Conservation (phyloP, 148 eudicot genomes). For the Spergularia marina region DNA sequence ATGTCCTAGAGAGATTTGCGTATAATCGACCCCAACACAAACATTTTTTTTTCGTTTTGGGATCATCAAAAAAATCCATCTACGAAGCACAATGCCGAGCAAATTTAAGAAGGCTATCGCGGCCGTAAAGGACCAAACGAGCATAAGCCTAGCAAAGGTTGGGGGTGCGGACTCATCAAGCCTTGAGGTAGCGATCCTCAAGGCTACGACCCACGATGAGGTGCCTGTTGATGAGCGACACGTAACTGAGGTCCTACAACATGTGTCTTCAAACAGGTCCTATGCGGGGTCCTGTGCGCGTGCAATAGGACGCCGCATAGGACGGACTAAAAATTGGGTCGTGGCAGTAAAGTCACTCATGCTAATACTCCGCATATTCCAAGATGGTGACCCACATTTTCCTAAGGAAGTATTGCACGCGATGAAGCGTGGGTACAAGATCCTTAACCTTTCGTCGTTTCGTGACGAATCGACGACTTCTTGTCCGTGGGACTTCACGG, state of each 20-base stretch:
- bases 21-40: background rate
- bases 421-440: constrained; percentile 76
- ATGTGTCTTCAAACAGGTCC: constrained; percentile 51
- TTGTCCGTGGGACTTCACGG: constrained; percentile 84
- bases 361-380: constrained; percentile 71
- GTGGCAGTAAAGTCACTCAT: constrained; percentile 74
- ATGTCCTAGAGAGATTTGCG: background rate
- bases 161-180: constrained; percentile 39
- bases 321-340: constrained; percentile 75
- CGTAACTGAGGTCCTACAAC: constrained; percentile 38
- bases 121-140: constrained; percentile 84
- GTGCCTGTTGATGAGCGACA: constrained; percentile 54
- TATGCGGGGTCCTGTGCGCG: constrained; percentile 70
- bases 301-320: constrained; percentile 73
- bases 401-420: constrained; percentile 83
- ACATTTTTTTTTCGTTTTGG: background rate
- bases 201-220: constrained; percentile 76
- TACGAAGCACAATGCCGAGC: constrained; percentile 50
- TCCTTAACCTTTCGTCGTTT: constrained; percentile 66
- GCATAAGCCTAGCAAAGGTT: constrained; percentile 85
- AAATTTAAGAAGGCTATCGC: constrained; percentile 70
- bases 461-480: constrained; percentile 55
- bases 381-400: constrained; percentile 92
- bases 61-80: background rate
- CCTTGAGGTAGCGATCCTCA: constrained; percentile 70